phyloP scores from a whole-genome alignment of 1,284 basidiomycete species.

The Pseudozyma thailandica region DNA sequence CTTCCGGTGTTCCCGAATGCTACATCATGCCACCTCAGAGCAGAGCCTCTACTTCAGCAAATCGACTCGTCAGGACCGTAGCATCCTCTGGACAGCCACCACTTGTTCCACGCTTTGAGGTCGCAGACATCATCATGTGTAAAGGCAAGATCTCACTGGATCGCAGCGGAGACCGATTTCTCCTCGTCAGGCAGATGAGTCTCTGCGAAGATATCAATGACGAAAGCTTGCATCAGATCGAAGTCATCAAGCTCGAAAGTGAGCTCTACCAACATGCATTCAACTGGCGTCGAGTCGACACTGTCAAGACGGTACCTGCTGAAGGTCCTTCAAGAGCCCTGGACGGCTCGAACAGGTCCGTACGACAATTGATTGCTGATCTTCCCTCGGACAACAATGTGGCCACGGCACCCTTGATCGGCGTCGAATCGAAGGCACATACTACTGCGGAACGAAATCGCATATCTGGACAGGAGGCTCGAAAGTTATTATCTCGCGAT shows the following conservation, averaged over 20 bases:
- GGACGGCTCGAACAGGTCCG: neutral
- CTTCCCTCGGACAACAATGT: slow-evolving; percentile 10
- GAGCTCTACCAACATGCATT: slow-evolving; percentile 21
- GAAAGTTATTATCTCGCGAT: slow-evolving; percentile 13
- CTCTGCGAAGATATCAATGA: slow-evolving; percentile 22
- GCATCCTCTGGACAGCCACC: slow-evolving; percentile 6
- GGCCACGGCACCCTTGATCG: neutral
- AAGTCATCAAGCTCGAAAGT: slow-evolving; percentile 26
- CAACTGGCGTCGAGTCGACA: slow-evolving; percentile 8
- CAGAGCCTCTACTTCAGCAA: slow-evolving; percentile 12
- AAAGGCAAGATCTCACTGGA: slow-evolving; percentile 28
- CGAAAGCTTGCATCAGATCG: slow-evolving; percentile 29
- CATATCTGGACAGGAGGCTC: slow-evolving; percentile 20
- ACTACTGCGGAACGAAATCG: slow-evolving; percentile 1
- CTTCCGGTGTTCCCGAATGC: slow-evolving; percentile 37
- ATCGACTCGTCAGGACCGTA: neutral
- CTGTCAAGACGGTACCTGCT: neutral
- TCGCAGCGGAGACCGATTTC: slow-evolving; percentile 8
- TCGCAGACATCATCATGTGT: slow-evolving; percentile 24
- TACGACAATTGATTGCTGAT: slow-evolving; percentile 11
- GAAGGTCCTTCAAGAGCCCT: neutral
- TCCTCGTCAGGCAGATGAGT: slow-evolving; percentile 11
- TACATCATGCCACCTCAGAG: slow-evolving; percentile 32
- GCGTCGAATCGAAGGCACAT: neutral
- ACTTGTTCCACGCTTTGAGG: slow-evolving; percentile 22